These are phyloP conservation scores for Exophiala alcalophila DNA, from an alignment of 2,329 filamentous ascomycete species.

Conservation along the genomic window DNA sequence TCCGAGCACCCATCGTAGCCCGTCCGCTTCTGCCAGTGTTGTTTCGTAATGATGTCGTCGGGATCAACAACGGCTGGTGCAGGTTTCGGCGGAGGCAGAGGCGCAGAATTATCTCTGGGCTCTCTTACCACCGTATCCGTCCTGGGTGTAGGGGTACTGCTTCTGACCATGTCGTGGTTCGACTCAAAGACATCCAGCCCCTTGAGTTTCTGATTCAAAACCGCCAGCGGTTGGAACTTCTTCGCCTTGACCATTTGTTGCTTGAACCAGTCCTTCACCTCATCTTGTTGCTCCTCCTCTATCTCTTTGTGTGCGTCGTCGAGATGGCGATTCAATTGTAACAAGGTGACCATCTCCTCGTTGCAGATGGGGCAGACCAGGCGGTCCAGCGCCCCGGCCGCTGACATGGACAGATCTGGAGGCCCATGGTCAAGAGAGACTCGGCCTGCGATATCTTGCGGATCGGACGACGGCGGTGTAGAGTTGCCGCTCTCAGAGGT, in stretches of 20 bases:
- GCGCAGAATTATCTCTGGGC: slow-evolving; percentile 28
- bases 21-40: slow-evolving; percentile 81
- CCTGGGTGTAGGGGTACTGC: slow-evolving; percentile 36
- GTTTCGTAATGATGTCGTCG: slow-evolving; percentile 81
- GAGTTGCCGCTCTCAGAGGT: slow-evolving; percentile 55
- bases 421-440: slow-evolving; percentile 67
- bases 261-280: slow-evolving; percentile 96
- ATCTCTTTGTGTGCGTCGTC: slow-evolving; percentile 90
- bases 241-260: slow-evolving; percentile 91
- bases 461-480: slow-evolving; percentile 66
- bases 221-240: slow-evolving; percentile 83
- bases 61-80: slow-evolving; percentile 60
- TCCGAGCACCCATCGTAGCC: slow-evolving; percentile 80
- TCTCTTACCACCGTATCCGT: slow-evolving; percentile 25
- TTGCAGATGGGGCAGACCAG: slow-evolving; percentile 96
- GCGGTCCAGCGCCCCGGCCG: slow-evolving; percentile 59
- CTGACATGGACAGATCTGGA: slow-evolving; percentile 46
- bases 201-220: slow-evolving; percentile 90
- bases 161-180: slow-evolving; percentile 63
- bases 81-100: slow-evolving; percentile 32
- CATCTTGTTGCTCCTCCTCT: slow-evolving; percentile 82
- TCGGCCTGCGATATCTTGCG: slow-evolving; percentile 76
- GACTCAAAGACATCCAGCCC: slow-evolving; percentile 92
- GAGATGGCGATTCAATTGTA: slow-evolving; percentile 87
- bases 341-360: slow-evolving; percentile 95